phyloP scores from a whole-genome alignment of 352 stramenopile species.

The Phytophthora aleatoria region DNA sequence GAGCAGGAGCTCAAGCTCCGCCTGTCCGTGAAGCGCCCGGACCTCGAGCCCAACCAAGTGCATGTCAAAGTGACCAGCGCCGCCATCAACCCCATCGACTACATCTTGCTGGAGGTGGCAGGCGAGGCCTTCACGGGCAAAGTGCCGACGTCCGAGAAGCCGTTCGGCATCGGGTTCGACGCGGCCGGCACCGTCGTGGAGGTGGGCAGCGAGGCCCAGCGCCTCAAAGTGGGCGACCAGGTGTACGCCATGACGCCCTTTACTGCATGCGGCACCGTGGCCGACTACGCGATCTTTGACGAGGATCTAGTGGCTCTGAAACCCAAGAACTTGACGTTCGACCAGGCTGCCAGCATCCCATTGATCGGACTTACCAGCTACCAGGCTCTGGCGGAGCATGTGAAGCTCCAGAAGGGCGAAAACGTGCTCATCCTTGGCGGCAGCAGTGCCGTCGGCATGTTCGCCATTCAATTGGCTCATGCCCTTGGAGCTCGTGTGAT shows the following conservation, averaged over 20 bases:
- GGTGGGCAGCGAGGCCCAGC: constrained; percentile 16
- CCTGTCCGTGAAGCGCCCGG: constrained; percentile 18
- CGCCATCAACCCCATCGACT: constrained; percentile 42
- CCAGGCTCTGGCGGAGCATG: constrained; percentile 39
- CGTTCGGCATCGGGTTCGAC: constrained; percentile 33
- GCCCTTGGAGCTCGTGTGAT: constrained; percentile 33
- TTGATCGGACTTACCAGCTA: constrained; percentile 43
- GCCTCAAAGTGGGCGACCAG: constrained; percentile 31
- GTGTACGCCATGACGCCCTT: constrained; percentile 36
- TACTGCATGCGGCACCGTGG: constrained; percentile 30
- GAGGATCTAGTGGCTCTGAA: constrained; percentile 48
- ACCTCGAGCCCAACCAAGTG: constrained; percentile 37
- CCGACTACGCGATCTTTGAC: constrained; percentile 40
- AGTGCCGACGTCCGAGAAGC: constrained; percentile 12
- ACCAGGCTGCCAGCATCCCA: constrained; percentile 43
- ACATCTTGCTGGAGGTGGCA: constrained; percentile 24
- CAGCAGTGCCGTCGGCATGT: constrained; percentile 39
- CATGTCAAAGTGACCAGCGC: constrained; percentile 35
- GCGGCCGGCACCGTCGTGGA: constrained; percentile 33
- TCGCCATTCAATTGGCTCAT: constrained; percentile 54
- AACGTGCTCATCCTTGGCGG: constrained; percentile 53
- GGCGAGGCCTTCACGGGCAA: constrained; percentile 22
- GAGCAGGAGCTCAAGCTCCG: constrained; percentile 36
- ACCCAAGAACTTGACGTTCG: constrained; percentile 45
- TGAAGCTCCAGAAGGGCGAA: constrained; percentile 47